A percentile compares a stretch with the other conserved stretches of the same genome.
These are phyloP conservation scores for Saccharomycopsis hybrid DNA, from an alignment of 1,139 yeast species.

Conservation along the genomic window DNA sequence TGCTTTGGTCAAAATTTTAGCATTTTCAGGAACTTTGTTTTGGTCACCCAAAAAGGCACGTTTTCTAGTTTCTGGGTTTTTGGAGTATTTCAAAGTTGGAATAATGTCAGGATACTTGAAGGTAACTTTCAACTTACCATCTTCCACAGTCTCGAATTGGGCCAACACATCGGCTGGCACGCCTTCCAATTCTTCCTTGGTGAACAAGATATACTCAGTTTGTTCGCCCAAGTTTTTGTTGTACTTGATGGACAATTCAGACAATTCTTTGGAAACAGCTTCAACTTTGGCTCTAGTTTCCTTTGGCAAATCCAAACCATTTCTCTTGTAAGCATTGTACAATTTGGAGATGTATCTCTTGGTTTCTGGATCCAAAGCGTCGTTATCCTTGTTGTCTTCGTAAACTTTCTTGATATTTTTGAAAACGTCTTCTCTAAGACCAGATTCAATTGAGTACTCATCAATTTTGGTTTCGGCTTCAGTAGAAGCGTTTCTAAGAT, in stretches of 20 bases:
- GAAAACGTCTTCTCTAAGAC: constrained; percentile 63
- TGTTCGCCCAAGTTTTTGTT: constrained; percentile 68
- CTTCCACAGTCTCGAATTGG: constrained; percentile 46
- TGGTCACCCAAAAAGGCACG: constrained; percentile 60
- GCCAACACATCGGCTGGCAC: constrained; percentile 58
- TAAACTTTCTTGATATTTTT: constrained; percentile 48
- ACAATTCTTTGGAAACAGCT: constrained; percentile 50
- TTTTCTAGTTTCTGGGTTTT: constrained; percentile 57
- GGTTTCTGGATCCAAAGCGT: constrained; percentile 46
- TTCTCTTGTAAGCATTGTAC: constrained; percentile 50
- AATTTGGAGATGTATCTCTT: constrained; percentile 50
- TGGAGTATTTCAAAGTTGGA: constrained; percentile 71
- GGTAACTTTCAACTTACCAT: constrained; percentile 57
- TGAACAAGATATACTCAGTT: constrained; percentile 50
- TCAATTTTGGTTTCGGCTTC: constrained; percentile 53
- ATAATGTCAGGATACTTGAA: constrained; percentile 75
- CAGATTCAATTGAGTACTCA: constrained; percentile 55
- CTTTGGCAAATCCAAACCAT: constrained; percentile 57
- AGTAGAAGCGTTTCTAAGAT: constrained; percentile 62
- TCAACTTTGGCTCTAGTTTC: constrained; percentile 51
- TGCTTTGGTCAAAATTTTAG: constrained; percentile 50
- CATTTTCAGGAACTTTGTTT: constrained; percentile 58
- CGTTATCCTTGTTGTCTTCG: constrained; percentile 29
- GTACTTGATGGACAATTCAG: constrained; percentile 51
- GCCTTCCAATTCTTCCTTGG: constrained; percentile 63